Evolutionary conservation across 805 yeast species (phyloP), one percentile per base, ranked within the genome.

Genomic region (Lipomyces sp.): DNA sequence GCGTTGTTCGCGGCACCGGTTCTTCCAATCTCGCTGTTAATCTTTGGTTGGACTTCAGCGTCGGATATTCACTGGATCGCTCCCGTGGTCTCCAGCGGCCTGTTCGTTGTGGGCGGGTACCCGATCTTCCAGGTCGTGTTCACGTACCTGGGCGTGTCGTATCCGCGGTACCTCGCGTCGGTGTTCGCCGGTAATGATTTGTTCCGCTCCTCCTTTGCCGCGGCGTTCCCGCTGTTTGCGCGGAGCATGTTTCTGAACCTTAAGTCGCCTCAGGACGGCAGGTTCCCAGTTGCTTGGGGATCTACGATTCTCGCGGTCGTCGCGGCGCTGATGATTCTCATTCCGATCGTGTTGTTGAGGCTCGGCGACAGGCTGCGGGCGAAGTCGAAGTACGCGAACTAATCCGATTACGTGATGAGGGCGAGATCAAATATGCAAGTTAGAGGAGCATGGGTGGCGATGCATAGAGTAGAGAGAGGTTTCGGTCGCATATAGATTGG

Each of bases 281-380:
- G 14, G 16, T 81, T 69, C 61, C 84, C 84, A 1, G 79, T 77
- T 16, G 83, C 72, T 2, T 80, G 83, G 83, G 84, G 83, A 2
- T 67, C 76, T 1, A 70, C 77, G 5, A 53, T 79, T 13, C 62
- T 78, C 37, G 82, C 76, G 0, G 76, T 76, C 55, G 58, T 77
- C 36, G 61, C 73, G 2, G 38, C 74, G 28, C 75, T 63, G 0
- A 64, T 80, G 69, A 10, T 16, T 3, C 26, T 43, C 29, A 22
- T 33, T 11, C 47, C 47, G 4, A 22, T 43, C 2, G n/a, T 23
- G 16, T n/a, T 43, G 21, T n/a, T 43, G 16, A 2, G n/a, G 13
- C 13, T 19, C 13, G 47, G 47, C 2, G 21, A 34, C 16, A 10
- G 26, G 24, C 23, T 43, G 22, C 13, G 47, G 14, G 18, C 47